Conservation (phyloP, 208 protist genomes). For the Crithidia brevicula region DNA sequence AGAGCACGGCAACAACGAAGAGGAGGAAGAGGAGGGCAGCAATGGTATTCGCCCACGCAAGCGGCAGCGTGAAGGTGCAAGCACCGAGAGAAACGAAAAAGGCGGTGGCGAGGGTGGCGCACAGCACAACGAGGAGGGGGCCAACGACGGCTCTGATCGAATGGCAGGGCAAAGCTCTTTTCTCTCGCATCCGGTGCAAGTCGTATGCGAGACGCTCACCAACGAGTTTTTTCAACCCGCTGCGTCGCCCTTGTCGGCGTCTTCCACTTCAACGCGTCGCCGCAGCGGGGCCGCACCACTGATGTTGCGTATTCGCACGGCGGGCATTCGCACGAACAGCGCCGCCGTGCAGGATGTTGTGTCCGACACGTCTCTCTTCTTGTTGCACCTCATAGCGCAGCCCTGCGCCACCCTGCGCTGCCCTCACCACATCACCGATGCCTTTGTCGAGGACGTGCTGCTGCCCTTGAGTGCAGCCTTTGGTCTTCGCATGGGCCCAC, state of each 20-base stretch:
- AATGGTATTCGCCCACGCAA: not conserved
- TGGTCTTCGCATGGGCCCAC: constrained; percentile 40
- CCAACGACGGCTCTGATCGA: too few relatives aligned
- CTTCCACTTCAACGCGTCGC: constrained; percentile 5
- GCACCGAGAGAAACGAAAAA: not conserved
- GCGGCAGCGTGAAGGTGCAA: not conserved
- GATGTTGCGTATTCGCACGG: constrained; percentile 20
- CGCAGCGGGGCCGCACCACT: constrained; percentile 9
- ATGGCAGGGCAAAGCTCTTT: too few relatives aligned
- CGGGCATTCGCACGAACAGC: constrained; percentile 18
- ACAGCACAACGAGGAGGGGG: not conserved
- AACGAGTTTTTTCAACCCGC: constrained; percentile 24
- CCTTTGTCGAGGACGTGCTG: constrained; percentile 45
- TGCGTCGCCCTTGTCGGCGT: not conserved
- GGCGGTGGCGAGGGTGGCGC: not conserved
- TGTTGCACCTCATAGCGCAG: constrained; percentile 73
- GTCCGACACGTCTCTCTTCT: constrained; percentile 58
- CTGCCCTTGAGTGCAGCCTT: constrained; percentile 47
- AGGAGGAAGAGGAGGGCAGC: not conserved
- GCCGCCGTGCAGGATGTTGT: constrained; percentile 46
- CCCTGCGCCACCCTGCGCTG: constrained; percentile 61
- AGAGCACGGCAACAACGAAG: not conserved
- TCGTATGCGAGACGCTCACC: constrained; percentile 10
- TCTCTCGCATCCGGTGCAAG: constrained; percentile 5
- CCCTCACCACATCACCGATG: constrained; percentile 25